Evolutionary conservation across 805 yeast species (phyloP).

Genomic region (Pichia paraexigua): DNA sequence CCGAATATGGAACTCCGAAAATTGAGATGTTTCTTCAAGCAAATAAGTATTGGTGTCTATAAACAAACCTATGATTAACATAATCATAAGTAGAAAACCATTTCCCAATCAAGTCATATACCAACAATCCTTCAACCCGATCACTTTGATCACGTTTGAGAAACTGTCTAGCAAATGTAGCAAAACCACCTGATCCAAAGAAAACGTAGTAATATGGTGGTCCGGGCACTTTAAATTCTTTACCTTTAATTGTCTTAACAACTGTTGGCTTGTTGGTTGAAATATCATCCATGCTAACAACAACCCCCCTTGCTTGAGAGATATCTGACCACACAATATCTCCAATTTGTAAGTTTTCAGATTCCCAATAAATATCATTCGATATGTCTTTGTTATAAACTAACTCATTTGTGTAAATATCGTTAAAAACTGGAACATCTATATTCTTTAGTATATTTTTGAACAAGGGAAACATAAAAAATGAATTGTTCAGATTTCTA

Average conservation of each 20-base stretch:
- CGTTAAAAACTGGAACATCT: background rate
- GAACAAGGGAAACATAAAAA: background rate
- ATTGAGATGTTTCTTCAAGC: background rate
- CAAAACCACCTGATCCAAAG: conserved; percentile 8
- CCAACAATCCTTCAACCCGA: conserved; percentile 5
- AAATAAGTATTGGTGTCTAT: background rate
- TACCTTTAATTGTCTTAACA: background rate
- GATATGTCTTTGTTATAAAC: background rate
- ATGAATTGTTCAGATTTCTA: background rate
- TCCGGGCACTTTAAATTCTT: background rate
- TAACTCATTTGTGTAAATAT: background rate
- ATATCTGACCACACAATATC: conserved; percentile 9
- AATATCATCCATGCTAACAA: conserved; percentile 2
- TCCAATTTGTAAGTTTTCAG: conserved; percentile 2
- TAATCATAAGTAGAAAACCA: conserved; percentile 9
- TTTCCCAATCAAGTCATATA: conserved; percentile 8
- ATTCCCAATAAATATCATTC: conserved; percentile 1
- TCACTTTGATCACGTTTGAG: conserved; percentile 4
- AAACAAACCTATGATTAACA: conserved; percentile 2
- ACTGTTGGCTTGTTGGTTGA: background rate
- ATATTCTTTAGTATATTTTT: background rate
- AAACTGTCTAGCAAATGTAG: conserved; percentile 6
- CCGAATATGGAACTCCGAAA: too few relatives aligned
- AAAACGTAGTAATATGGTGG: conserved; percentile 3
- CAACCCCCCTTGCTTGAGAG: conserved; percentile 7